phyloP scores from a whole-genome alignment of 208 protist genomes.

The Vickermania spadyakhi region DNA sequence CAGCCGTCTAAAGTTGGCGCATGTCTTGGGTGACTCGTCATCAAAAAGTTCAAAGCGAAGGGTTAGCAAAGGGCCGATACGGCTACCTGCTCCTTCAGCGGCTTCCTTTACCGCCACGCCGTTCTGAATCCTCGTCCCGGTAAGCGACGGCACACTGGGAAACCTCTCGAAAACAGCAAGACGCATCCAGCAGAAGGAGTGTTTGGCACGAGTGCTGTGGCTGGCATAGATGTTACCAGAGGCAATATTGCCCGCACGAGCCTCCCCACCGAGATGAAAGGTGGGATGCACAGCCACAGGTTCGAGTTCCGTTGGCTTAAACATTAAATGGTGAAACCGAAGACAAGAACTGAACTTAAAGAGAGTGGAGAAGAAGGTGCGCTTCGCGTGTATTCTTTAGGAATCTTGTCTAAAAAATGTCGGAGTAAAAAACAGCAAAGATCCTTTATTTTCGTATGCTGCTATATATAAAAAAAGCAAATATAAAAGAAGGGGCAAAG shows the following conservation, averaged over 20 bases:
- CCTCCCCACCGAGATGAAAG: slow-evolving; percentile 36
- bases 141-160: slow-evolving; percentile 54
- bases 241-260: slow-evolving; percentile 25
- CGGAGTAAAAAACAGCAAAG: no score
- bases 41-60: slow-evolving; percentile 79
- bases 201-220: slow-evolving; percentile 25
- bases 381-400: no score
- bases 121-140: slow-evolving; percentile 45
- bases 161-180: slow-evolving; percentile 57
- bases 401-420: no score
- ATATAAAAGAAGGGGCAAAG: no score
- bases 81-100: slow-evolving; percentile 31
- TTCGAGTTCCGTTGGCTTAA: not conserved
- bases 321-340: not conserved
- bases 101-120: slow-evolving; percentile 27
- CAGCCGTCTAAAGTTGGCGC: slow-evolving; percentile 66
- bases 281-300: slow-evolving; percentile 3
- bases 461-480: not conserved
- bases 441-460: slow-evolving; percentile 1
- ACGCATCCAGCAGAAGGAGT: slow-evolving; percentile 60
- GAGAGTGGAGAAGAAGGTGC: not conserved
- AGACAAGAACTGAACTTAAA: not conserved
- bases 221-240: slow-evolving; percentile 54
- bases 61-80: slow-evolving; percentile 12
- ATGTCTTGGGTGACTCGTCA: slow-evolving; percentile 65